Percentiles rank a stretch among this genome's conserved stretches.
Conservation (phyloP, 345 rosid genomes). For the Bruguiera gymnorhiza region DNA sequence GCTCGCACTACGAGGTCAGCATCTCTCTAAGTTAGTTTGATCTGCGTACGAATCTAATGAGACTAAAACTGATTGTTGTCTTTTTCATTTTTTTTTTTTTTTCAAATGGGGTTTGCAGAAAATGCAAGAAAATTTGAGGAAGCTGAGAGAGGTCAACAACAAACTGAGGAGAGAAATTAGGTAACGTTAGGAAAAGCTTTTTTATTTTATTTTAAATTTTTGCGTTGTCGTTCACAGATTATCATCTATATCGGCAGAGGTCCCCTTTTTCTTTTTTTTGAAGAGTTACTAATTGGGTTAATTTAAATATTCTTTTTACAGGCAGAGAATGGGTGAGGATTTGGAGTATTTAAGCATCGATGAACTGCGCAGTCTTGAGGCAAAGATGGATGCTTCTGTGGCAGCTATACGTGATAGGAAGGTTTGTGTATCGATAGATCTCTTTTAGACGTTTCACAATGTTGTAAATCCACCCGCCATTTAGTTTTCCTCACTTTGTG, state of each 20-base stretch:
- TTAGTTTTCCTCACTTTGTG: too few relatives aligned
- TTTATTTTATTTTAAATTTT: not conserved
- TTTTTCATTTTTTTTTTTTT: too few relatives aligned
- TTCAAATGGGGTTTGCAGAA: slow-evolving; percentile 29
- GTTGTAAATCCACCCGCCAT: not conserved
- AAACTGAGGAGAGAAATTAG: slow-evolving; percentile 49
- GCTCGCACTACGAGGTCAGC: slow-evolving; percentile 50
- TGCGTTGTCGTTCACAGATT: not conserved
- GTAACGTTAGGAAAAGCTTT: slow-evolving; percentile 10
- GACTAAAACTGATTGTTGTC: not conserved
- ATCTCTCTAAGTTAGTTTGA: not conserved
- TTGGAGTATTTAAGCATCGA: slow-evolving; percentile 33
- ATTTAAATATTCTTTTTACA: slow-evolving; percentile 9
- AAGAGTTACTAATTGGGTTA: not conserved
- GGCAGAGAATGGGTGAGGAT: slow-evolving; percentile 58
- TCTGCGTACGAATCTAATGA: not conserved
- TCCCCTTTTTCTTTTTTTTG: not conserved
- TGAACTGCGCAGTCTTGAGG: slow-evolving; percentile 46
- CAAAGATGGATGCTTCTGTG: slow-evolving; percentile 32
- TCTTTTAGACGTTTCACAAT: not conserved
- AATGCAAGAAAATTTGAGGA: slow-evolving; percentile 52
- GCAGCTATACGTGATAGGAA: slow-evolving; percentile 39
- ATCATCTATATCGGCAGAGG: too few relatives aligned
- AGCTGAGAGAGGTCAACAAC: slow-evolving; percentile 45
- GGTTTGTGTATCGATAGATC: slow-evolving; percentile 22